Percentiles rank a stretch among this genome's conserved stretches.
phyloP scores from a whole-genome alignment of 768 basidiomycete species.

The Lactarius psammicola region DNA sequence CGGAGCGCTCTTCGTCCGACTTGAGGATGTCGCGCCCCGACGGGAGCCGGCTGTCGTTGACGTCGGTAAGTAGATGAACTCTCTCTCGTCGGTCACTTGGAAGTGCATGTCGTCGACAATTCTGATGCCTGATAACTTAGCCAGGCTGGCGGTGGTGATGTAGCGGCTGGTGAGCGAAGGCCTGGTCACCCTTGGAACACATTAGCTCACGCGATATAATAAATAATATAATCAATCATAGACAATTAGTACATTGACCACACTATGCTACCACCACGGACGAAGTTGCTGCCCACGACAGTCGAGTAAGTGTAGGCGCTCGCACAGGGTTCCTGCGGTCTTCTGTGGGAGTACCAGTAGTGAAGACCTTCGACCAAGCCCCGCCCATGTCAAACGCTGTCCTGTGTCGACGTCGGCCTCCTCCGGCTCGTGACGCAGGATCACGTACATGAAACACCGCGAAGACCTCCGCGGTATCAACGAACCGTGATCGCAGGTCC shows the following conservation, averaged over 20 bases:
- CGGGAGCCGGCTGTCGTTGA: slow-evolving; percentile 7
- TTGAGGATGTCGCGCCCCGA: slow-evolving; percentile 7
- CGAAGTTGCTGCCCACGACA: slow-evolving; percentile 1
- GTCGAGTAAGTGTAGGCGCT: neutral
- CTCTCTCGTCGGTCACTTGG: slow-evolving; percentile 12
- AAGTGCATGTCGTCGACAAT: neutral
- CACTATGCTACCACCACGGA: neutral
- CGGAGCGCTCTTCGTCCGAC: slow-evolving; percentile 4
- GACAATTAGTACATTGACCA: neutral
- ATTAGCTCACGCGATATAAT: neutral
- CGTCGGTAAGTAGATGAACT: slow-evolving; percentile 14
- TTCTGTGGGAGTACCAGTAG: neutral
- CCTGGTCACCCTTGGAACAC: neutral
- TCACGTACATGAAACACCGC: neutral
- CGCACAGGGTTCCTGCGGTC: neutral
- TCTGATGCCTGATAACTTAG: too few species aligned
- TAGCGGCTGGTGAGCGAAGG: neutral
- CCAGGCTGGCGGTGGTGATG: too few species aligned
- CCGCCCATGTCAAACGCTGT: slow-evolving; percentile 1
- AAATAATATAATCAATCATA: neutral
- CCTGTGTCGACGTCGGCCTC: neutral
- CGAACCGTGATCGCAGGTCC: slow-evolving; percentile 8
- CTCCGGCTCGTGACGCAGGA: neutral
- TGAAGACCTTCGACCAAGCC: slow-evolving; percentile 15
- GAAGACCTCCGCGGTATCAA: slow-evolving; percentile 8